These are phyloP conservation scores for Pyricularia pennisetigena DNA, from an alignment of 2,329 filamentous ascomycete genomes.

Conservation along the genomic window DNA sequence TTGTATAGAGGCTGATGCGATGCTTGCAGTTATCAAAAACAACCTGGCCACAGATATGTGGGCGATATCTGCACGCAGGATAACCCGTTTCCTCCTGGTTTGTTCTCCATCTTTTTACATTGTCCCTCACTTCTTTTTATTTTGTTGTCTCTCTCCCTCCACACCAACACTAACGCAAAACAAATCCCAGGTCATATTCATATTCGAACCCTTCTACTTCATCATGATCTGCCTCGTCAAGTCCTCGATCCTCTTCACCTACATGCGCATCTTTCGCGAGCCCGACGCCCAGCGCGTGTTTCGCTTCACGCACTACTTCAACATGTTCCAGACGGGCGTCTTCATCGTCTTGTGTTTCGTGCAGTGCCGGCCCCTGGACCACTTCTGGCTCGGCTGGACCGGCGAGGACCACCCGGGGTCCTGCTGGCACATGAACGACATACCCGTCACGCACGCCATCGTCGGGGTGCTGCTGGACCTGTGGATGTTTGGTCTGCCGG, in stretches of 20 bases:
- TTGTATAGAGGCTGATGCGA: neutral
- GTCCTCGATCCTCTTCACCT: neutral
- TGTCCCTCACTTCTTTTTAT: neutral
- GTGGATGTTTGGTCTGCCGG: neutral
- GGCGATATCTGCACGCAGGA: neutral
- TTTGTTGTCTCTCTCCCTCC: no score
- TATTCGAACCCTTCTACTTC: neutral
- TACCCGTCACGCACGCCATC: conserved; percentile 3
- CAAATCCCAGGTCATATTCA: conserved; percentile 1
- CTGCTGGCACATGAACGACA: conserved; percentile 4
- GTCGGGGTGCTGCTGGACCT: neutral
- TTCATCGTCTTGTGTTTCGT: neutral
- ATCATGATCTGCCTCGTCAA: neutral
- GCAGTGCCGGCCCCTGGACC: neutral
- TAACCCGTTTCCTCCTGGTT: conserved; percentile 1
- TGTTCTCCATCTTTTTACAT: neutral
- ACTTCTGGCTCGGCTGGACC: conserved; percentile 1
- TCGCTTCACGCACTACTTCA: neutral
- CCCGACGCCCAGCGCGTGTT: neutral
- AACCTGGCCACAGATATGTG: neutral
- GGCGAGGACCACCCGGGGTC: neutral
- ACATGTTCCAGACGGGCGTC: neutral
- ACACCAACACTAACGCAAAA: neutral
- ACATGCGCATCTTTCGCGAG: conserved; percentile 3
- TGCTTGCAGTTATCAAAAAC: neutral